These are phyloP conservation scores for Sporodiniella umbellata DNA, from an alignment of 371 early-diverging fungal species.

Conservation along the genomic window DNA sequence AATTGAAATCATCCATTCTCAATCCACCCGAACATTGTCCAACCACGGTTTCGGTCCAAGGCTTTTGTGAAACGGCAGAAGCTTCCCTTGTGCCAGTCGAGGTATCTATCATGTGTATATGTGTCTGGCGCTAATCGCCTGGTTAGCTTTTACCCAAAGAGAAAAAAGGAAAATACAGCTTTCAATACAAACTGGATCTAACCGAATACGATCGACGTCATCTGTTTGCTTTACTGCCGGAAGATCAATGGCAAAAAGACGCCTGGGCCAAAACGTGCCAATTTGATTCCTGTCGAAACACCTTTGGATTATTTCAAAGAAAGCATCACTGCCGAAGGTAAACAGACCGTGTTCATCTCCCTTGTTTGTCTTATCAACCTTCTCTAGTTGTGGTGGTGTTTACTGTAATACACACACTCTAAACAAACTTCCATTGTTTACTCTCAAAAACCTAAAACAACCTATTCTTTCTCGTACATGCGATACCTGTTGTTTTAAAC, in stretches of 20 bases:
- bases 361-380: background rate
- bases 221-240: constrained; percentile 7
- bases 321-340: constrained; percentile 24
- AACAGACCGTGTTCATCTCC: background rate
- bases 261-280: constrained; percentile 6
- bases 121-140: too few relatives aligned
- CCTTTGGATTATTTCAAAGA: constrained; percentile 17
- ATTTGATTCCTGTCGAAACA: constrained; percentile 1
- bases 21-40: too few relatives aligned
- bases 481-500: constrained; percentile 17
- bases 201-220: constrained; percentile 10
- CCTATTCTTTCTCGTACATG: constrained; percentile 20
- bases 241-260: constrained; percentile 16
- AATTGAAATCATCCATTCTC: too few relatives aligned
- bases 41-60: constrained; percentile 13
- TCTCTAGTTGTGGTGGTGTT: constrained; percentile 21
- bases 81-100: constrained; percentile 6
- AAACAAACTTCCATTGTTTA: constrained; percentile 25
- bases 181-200: constrained; percentile 2
- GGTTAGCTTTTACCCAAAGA: background rate
- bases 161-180: background rate
- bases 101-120: background rate
- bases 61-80: constrained; percentile 14
- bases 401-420: constrained; percentile 22
- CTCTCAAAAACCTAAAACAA: background rate